Base-by-base conservation (phyloP, 257 asterid species). In the Jasminum sambac region DNA sequence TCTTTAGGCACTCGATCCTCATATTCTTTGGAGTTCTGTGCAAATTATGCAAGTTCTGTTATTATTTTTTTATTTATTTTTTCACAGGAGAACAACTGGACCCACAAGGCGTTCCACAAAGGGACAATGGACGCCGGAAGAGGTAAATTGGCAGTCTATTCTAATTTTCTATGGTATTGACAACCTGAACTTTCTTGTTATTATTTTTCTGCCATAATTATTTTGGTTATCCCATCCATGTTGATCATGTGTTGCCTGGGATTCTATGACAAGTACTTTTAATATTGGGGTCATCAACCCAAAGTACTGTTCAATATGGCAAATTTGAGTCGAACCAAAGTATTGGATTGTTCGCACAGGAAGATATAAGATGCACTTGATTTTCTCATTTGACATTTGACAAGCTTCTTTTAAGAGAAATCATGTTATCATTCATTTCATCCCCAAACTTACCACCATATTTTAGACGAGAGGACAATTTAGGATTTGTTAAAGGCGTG, bases 101-200 rank as follows among this genome's bases (percentile, higher is more conserved):
- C 99, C 99, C 4, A 89, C 98, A 63, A 82, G 99, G 75, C 97
- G 99, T 76, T 95, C 99, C 67, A 89, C 99, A 68, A 95, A 92
- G 87, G 99, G 99, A 19, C 98, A 95, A 70, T 95, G 99, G 99
- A 89, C 96, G 19, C 81, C 87, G 13, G 98, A 92, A 81, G 98
- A 95, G 97, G 99, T 95, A 76, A 76, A 61, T 63, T 46, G 30
- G 55, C 74, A 63, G 67, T 55, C 43, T 64, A 66, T 63, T 64
- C 61, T 44, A 17, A 50, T 50, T 50, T 1, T 30, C 1, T 30
- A 30, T 30, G 36, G 36, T 30, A 30, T 4, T 1, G 4, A 30
- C 36, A 30, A 30, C 36, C 36, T 30, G 36, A 30, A 30, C 4
- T 30, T 30, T 30, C 36, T 30, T 30, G 36, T 30, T 19, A 24